A percentile compares a stretch with the other conserved stretches of the same genome.
Evolutionary conservation across 257 asterid species (phyloP).

Genomic region (Datura wrightii): DNA sequence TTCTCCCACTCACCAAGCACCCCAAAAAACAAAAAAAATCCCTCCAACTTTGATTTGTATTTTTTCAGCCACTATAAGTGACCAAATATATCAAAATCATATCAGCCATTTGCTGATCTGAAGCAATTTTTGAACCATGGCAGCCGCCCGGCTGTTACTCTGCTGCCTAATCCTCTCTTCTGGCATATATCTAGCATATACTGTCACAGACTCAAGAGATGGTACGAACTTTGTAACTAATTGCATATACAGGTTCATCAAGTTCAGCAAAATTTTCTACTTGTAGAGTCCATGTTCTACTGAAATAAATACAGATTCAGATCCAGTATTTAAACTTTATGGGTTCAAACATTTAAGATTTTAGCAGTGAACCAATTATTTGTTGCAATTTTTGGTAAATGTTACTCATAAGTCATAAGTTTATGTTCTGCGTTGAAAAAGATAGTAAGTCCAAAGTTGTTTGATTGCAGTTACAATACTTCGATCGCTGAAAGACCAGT

Average conservation of each 20-base stretch:
- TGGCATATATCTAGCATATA: constrained; percentile 14
- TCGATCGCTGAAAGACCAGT: constrained; percentile 75
- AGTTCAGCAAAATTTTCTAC: neutral
- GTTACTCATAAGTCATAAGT: neutral
- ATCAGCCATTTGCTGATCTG: neutral
- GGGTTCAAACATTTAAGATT: neutral
- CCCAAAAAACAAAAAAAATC: neutral
- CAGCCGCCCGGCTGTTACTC: constrained; percentile 45
- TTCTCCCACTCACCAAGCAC: neutral
- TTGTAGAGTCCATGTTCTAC: neutral
- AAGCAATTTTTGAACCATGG: constrained; percentile 40
- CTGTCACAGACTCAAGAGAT: constrained; percentile 52
- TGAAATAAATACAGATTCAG: neutral
- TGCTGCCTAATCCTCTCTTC: constrained; percentile 41
- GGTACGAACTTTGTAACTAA: constrained; percentile 39
- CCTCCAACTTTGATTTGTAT: constrained; percentile 32
- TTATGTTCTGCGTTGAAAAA: neutral
- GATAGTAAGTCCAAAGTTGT: neutral
- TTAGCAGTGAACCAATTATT: neutral
- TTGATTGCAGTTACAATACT: constrained; percentile 74
- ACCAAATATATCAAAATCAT: neutral
- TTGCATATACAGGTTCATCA: neutral
- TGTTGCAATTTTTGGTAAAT: neutral
- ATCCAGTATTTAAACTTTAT: neutral
- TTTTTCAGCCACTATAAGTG: neutral